phyloP scores from a whole-genome alignment of 2,329 filamentous ascomycete genomes.

The Colletotrichum viniferum region DNA sequence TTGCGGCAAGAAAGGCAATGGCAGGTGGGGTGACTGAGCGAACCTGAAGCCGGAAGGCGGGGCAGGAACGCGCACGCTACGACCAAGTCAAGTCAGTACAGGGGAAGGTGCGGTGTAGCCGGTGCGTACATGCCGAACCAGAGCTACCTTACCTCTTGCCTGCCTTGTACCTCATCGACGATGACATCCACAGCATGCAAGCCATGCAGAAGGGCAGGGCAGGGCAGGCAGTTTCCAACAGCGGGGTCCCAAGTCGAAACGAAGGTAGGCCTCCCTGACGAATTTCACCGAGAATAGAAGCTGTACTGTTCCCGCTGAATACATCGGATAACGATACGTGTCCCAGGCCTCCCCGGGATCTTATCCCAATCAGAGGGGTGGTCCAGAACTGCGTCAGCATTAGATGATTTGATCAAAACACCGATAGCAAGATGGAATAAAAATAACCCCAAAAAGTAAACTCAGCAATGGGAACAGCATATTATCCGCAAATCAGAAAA shows the following conservation, averaged over 20 bases:
- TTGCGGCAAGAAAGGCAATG: background rate
- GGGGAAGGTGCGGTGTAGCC: conserved; percentile 1
- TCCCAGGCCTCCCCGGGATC: background rate
- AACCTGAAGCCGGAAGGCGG: conserved; percentile 3
- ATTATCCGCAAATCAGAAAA: background rate
- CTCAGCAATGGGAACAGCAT: background rate
- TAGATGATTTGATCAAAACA: background rate
- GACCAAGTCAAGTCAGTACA: background rate
- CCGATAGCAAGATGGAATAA: background rate
- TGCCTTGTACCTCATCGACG: background rate
- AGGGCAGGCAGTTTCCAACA: background rate
- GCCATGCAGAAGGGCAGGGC: background rate
- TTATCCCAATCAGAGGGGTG: background rate
- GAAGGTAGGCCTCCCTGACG: background rate
- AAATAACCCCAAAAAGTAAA: background rate
- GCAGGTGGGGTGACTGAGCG: background rate
- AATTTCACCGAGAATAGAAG: background rate
- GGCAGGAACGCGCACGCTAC: background rate
- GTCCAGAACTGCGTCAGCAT: background rate
- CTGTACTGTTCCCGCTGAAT: background rate
- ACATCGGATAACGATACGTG: background rate
- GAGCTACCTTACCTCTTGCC: background rate
- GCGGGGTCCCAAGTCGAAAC: background rate
- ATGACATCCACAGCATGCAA: background rate
- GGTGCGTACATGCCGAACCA: background rate